Evolutionary conservation across 371 early-diverging fungal species (phyloP).

Genomic region (Lichtheimia ornata): DNA sequence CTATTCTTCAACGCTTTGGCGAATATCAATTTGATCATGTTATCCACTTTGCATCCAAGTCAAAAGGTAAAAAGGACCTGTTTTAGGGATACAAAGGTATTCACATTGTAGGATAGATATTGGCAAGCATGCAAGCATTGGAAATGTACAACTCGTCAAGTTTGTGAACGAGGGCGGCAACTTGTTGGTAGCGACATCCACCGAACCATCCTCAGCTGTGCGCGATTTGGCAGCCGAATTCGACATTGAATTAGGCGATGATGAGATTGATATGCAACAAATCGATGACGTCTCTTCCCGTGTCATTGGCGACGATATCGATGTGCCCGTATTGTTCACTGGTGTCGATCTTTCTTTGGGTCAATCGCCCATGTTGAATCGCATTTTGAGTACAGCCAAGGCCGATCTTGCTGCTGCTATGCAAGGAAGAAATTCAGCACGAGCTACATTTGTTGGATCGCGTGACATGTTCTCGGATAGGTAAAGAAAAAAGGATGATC

Average conservation of each 20-base stretch:
- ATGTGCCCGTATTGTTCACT: constrained; percentile 66
- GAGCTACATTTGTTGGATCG: constrained; percentile 85
- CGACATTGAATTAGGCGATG: constrained; percentile 76
- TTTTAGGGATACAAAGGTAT: not conserved
- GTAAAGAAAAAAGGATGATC: constrained; percentile 23
- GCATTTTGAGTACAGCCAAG: constrained; percentile 58
- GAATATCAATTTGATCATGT: constrained; percentile 69
- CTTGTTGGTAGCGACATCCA: constrained; percentile 71
- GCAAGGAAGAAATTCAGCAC: constrained; percentile 89
- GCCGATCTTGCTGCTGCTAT: constrained; percentile 74
- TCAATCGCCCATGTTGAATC: constrained; percentile 57
- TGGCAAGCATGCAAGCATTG: constrained; percentile 50
- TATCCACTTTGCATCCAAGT: constrained; percentile 69
- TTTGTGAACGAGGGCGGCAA: constrained; percentile 95
- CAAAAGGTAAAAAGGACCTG: constrained; percentile 43
- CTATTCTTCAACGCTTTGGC: constrained; percentile 41
- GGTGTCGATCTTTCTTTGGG: constrained; percentile 77
- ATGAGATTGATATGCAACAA: constrained; percentile 1
- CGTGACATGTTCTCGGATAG: constrained; percentile 78
- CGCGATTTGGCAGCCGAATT: constrained; percentile 86
- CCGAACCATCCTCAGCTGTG: constrained; percentile 66
- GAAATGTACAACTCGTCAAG: constrained; percentile 66
- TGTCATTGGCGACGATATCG: constrained; percentile 17
- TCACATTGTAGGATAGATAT: constrained; percentile 11
- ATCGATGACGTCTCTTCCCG: not conserved